Evolutionary conservation across 2,329 filamentous ascomycete genomes (phyloP), one percentile per base, ranked within the genome.

Genomic region (Colletotrichum aenigma): DNA sequence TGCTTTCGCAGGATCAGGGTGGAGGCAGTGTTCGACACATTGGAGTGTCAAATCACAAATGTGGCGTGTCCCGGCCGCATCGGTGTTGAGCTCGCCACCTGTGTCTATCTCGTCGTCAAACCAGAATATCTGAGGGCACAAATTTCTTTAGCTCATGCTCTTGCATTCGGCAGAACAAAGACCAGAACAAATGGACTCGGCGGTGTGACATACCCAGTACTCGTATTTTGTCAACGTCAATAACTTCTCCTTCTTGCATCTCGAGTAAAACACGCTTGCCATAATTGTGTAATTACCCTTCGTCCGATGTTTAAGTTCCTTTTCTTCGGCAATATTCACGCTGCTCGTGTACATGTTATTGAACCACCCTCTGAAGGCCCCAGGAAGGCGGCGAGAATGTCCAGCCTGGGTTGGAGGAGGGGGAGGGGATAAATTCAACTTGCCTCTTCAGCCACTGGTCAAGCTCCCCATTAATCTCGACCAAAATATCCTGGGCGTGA

Each of bases 111-210:
- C 43, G 10, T 48, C 43, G 43, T 48, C 43, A 21, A 48, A 48
- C 43, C 43, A 48, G 43, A 48, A 48, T 7, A 48, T 48, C 43
- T 48, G 18, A 48, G 43, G n/a, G 10, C 3, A 13, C n/a, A 7
- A 4, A 13, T 48, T 13, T 21, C 3, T 48, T 48, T 48, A 48
- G 43, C 43, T 48, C 6, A 21, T 7, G n/a, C 4, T 13, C 10
- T 21, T 21, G 10, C 21, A 1, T 21, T 48, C 6, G 9, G 1
- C 43, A 48, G 43, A 7, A 21, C 0, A 48, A 48, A 48, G 3
- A 21, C 0, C 0, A 12, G 6, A 6, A 21, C 43, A 4, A 48
- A 48, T 21, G 43, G 10, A 48, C 18, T n/a, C 5, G 5, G 38
- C 18, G 10, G 3, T 48, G 7, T 21, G 10, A 48, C 0, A 13